Evolutionary conservation across 306 rosid genomes (phyloP).

Genomic region (Hippophae rhamnoides): DNA sequence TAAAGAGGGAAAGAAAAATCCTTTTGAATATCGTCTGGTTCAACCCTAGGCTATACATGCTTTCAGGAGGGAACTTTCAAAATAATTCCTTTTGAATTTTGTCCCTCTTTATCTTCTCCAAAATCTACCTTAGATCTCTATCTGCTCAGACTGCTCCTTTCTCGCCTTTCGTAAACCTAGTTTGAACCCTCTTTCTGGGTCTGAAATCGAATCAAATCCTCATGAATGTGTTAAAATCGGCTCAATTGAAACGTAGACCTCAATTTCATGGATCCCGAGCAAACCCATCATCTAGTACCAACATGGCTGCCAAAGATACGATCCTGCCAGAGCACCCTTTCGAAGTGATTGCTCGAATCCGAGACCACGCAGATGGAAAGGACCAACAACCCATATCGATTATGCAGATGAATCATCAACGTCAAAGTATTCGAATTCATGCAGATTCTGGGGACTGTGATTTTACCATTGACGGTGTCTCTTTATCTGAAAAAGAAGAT

Average conservation of each 20-base stretch:
- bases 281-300: constrained; percentile 51
- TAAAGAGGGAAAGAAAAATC: too few species aligned
- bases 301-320: constrained; percentile 31
- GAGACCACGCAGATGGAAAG: constrained; percentile 74
- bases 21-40: too few species aligned
- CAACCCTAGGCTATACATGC: too few species aligned
- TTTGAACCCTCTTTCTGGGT: too few species aligned
- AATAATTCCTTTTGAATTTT: too few species aligned
- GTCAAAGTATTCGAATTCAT: constrained; percentile 54
- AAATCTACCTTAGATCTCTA: too few species aligned
- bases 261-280: constrained; percentile 43
- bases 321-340: constrained; percentile 70
- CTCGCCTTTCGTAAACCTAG: too few species aligned
- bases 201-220: constrained; percentile 40
- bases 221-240: constrained; percentile 45
- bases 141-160: too few species aligned
- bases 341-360: constrained; percentile 84
- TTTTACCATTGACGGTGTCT: constrained; percentile 86
- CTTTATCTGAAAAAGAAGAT: constrained; percentile 75
- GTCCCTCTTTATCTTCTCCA: too few species aligned
- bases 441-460: constrained; percentile 94
- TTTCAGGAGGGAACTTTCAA: too few species aligned
- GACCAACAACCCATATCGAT: constrained; percentile 50
- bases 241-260: constrained; percentile 58
- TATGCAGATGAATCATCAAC: constrained; percentile 44